Percentiles rank a stretch among this genome's conserved stretches.
These are phyloP conservation scores for Pseudonitzschia multistriata DNA, from an alignment of 108 stramenopile genomes.

Conservation along the genomic window DNA sequence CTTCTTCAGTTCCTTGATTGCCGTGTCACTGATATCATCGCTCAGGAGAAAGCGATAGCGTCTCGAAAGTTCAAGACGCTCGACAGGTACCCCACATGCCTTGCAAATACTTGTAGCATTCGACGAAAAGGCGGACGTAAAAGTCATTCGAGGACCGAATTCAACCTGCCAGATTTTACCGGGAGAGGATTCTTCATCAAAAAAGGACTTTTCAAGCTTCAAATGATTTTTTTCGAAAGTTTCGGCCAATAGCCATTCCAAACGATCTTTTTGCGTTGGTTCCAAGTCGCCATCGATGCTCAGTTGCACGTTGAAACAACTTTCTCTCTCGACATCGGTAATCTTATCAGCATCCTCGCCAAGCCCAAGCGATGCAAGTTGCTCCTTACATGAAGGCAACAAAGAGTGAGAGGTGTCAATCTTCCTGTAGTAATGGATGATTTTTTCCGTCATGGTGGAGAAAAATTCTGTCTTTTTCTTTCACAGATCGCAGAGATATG, in stretches of 20 bases:
- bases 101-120: constrained; percentile 91
- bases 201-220: constrained; percentile 52
- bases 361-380: constrained; percentile 44
- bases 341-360: constrained; percentile 45
- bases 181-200: constrained; percentile 32
- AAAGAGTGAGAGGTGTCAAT: constrained; percentile 76
- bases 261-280: constrained; percentile 34
- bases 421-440: constrained; percentile 81
- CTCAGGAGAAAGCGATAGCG: constrained; percentile 63
- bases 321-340: constrained; percentile 61
- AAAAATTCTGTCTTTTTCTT: background rate
- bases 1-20: constrained; percentile 45
- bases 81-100: constrained; percentile 70
- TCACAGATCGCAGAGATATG: background rate
- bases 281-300: constrained; percentile 24
- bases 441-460: constrained; percentile 36
- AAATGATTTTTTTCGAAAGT: constrained; percentile 82
- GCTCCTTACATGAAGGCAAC: constrained; percentile 67
- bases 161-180: constrained; percentile 87
- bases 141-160: constrained; percentile 98
- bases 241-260: constrained; percentile 92
- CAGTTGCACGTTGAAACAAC: constrained; percentile 76
- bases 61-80: constrained; percentile 87
- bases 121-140: constrained; percentile 94
- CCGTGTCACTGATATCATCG: constrained; percentile 34